These are phyloP conservation scores for Pyrus hybrid DNA, from an alignment of 331 rosid species.

Conservation along the genomic window DNA sequence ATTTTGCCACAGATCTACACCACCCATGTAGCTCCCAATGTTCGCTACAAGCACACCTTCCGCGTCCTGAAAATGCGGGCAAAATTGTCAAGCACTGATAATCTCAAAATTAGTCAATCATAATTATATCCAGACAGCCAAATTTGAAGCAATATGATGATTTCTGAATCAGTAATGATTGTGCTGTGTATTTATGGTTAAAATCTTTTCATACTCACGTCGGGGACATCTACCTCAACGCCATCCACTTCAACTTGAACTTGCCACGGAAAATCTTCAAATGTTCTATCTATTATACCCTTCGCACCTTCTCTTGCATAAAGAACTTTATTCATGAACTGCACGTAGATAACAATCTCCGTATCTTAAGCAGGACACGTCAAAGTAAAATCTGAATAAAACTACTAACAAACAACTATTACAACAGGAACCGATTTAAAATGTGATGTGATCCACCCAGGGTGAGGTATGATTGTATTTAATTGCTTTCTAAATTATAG, in stretches of 20 bases:
- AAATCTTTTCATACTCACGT: constrained; percentile 44
- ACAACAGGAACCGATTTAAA: not conserved
- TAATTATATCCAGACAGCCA: not conserved
- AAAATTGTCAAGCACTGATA: not conserved
- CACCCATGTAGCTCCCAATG: constrained; percentile 99
- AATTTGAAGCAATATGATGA: not conserved
- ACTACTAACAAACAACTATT: not conserved
- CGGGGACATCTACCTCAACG: constrained; percentile 97
- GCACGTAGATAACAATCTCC: constrained; percentile 23
- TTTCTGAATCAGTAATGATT: not conserved
- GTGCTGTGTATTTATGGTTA: not conserved
- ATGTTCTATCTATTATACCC: constrained; percentile 91
- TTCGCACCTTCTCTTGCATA: constrained; percentile 99
- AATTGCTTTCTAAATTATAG: not conserved
- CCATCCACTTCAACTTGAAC: constrained; percentile 94
- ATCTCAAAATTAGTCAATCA: constrained; percentile 2
- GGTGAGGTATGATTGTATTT: not conserved
- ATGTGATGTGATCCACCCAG: not conserved
- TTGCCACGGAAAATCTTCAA: constrained; percentile 90
- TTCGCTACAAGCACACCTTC: constrained; percentile 99
- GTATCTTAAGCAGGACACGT: not conserved
- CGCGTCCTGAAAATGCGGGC: constrained; percentile 62
- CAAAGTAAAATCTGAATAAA: not conserved
- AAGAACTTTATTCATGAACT: constrained; percentile 99
- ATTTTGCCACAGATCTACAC: constrained; percentile 98